Percentiles rank a stretch among this genome's conserved stretches.
Conservation (phyloP, 495 filamentous ascomycete genomes). For the Glonium stellatum region DNA sequence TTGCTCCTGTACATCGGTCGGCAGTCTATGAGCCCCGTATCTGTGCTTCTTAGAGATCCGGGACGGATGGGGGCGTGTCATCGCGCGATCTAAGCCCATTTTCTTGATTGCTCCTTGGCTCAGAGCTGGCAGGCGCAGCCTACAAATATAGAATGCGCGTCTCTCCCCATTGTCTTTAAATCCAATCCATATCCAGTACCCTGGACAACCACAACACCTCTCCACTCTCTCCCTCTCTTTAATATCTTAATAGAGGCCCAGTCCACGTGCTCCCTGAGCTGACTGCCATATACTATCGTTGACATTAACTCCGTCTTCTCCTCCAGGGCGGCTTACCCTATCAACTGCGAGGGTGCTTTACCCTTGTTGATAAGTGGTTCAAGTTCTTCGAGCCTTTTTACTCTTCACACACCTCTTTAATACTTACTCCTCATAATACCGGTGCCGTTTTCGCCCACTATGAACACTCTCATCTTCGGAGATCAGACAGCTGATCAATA, state of each 20-base stretch:
- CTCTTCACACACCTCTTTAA: neutral
- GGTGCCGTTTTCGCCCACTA: constrained; percentile 20
- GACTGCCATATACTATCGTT: constrained; percentile 11
- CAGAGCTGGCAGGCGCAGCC: neutral
- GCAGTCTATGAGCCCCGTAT: constrained; percentile 26
- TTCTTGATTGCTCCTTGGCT: constrained; percentile 15
- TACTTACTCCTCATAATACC: constrained; percentile 2
- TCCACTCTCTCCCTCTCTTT: constrained; percentile 3
- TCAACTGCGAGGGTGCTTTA: neutral
- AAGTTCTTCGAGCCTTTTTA: neutral
- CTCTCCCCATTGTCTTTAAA: constrained; percentile 15
- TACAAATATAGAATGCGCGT: constrained; percentile 29
- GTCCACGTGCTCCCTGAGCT: constrained; percentile 4
- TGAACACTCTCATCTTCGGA: constrained; percentile 52
- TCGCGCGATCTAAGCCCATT: constrained; percentile 25
- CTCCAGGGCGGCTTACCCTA: neutral
- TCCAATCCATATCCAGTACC: constrained; percentile 11
- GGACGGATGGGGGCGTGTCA: constrained; percentile 22
- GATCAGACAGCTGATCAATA: constrained; percentile 73
- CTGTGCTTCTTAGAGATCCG: constrained; percentile 27
- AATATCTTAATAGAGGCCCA: constrained; percentile 12
- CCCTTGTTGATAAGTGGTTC: neutral
- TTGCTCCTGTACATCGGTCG: constrained; percentile 25
- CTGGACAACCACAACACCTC: neutral
- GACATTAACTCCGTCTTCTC: neutral